Evolutionary conservation across 192 early-diverging fungal genomes (phyloP), one percentile per base, ranked within the genome.

Genomic region (Coemansia sp.): DNA sequence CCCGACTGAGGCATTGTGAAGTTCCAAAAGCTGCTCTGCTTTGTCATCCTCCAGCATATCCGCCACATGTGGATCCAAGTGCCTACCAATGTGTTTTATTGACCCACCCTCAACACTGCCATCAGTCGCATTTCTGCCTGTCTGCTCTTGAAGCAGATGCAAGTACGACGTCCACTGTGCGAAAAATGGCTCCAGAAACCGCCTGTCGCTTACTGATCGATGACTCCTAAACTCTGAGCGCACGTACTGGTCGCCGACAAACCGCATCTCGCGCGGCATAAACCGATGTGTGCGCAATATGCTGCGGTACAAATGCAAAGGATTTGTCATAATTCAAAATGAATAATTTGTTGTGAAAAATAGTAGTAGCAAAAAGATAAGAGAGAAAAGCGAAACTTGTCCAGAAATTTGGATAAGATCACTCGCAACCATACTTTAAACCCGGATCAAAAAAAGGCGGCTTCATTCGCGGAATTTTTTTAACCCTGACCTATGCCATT

Each of bases 181-280:
- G 46, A 81, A 85, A 40, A 85, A 85, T 22, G 69, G 83, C 8
- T 72, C 75, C 29, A 85, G 60, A 43, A 64, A 78, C 62, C 67
- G 72, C 49, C 66, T 66, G 16, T 85, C 83, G 5, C 69, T 81
- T 15, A 85, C 75, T 12, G 66, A 58, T 22, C 65, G 64, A 62
- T 85, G 83, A 65, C 70, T 85, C 41, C 79, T 66, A 49, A 85
- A 85, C 69, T 85, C 83, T 15, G 74, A 67, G 12, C 75, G 70
- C 36, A 85, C 83, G 53, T 85, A 85, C 64, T 85, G 78, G 70
- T 85, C 83, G 20, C 83, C 83, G 24, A 85, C 72, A 73, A 80
- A 85, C 62, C 83, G 71, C 57, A 85, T 77, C 58, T 80, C 72
- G 11, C 70, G 74, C 12, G 83, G 83, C 41, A 85, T 67, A 43